Evolutionary conservation across 176 grass and related monocot genomes (phyloP).

Genomic region (Zea mays): Zm-B73-REFERENCE-NAM-5.0 NC_050098.1:223221001-223221500

Average conservation of each 20-base stretch:
- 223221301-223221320: constrained; percentile 49
- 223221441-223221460: constrained; percentile 24
- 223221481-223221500: constrained; percentile 89
- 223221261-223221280: constrained; percentile 20
- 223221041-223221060: neutral
- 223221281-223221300: constrained; percentile 32
- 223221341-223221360: constrained; percentile 53
- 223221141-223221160: constrained; percentile 78
- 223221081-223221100: constrained; percentile 34
- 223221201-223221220: constrained; percentile 53
- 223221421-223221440: constrained; percentile 33
- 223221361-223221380: constrained; percentile 52
- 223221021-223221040: constrained; percentile 20
- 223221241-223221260: constrained; percentile 12
- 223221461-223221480: neutral
- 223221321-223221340: constrained; percentile 48
- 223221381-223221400: constrained; percentile 67
- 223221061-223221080: constrained; percentile 27
- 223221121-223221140: constrained; percentile 94
- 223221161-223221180: constrained; percentile 49
- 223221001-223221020: constrained; percentile 25
- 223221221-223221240: constrained; percentile 10
- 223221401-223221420: constrained; percentile 22
- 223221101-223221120: constrained; percentile 80
- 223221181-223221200: constrained; percentile 89